phyloP scores from a whole-genome alignment of 805 yeast genomes.

The Yueomyces sinensis region DNA sequence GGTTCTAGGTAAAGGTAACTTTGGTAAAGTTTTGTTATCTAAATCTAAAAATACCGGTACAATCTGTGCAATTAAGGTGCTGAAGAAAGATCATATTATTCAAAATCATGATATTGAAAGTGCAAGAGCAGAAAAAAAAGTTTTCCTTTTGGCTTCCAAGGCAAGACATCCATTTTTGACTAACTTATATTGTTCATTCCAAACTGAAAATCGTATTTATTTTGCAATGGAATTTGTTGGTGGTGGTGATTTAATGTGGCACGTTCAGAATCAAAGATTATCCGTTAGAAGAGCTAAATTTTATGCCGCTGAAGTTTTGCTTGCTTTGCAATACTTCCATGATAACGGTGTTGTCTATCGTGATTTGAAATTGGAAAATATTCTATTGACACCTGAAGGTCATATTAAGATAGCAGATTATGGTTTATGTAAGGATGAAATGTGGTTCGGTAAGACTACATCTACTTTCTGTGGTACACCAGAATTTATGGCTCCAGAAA shows the following conservation, averaged over 20 bases:
- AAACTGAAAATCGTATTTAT: conserved; percentile 92
- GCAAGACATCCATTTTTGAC: conserved; percentile 88
- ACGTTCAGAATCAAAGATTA: conserved; percentile 84
- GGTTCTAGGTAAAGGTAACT: conserved; percentile 95
- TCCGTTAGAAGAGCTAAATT: conserved; percentile 88
- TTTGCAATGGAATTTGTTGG: conserved; percentile 97
- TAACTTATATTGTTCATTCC: conserved; percentile 89
- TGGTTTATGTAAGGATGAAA: conserved; percentile 90
- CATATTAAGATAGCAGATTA: conserved; percentile 96
- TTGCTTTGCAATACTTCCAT: conserved; percentile 87
- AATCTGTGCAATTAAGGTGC: conserved; percentile 89
- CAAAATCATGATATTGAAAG: conserved; percentile 95
- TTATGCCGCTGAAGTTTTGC: conserved; percentile 90
- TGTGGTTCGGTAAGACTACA: conserved; percentile 77
- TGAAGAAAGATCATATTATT: conserved; percentile 89
- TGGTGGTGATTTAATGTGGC: conserved; percentile 99
- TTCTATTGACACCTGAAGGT: conserved; percentile 76
- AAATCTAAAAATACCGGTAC: conserved; percentile 74
- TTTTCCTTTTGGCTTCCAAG: conserved; percentile 68
- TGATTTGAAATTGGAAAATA: conserved; percentile 91
- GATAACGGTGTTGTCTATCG: conserved; percentile 93
- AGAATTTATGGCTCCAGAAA: conserved; percentile 98
- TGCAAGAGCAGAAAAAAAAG: conserved; percentile 88
- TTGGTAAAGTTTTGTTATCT: conserved; percentile 96
- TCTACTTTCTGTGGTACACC: conserved; percentile 98